Evolutionary conservation across 192 early-diverging fungal genomes (phyloP).

Genomic region (Coemansia sp.): DNA sequence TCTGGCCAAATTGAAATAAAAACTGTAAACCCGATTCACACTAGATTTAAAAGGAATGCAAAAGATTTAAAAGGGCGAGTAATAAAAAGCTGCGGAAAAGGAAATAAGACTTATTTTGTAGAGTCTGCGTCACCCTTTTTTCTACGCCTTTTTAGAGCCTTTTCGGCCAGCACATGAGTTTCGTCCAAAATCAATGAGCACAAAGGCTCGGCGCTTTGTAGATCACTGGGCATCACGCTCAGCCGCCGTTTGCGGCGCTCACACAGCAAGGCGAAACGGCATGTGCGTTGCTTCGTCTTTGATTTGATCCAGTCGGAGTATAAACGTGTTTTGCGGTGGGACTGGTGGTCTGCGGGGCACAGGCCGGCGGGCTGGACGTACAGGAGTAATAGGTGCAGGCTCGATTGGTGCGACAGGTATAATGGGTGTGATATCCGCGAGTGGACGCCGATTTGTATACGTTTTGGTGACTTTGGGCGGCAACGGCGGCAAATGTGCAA

Average conservation of each 20-base stretch:
- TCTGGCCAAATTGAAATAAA: neutral
- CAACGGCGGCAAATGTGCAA: constrained; percentile 29
- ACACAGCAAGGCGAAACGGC: constrained; percentile 6
- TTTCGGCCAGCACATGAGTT: neutral
- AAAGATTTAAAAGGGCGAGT: neutral
- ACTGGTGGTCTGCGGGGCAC: neutral
- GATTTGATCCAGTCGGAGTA: neutral
- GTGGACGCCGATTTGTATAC: constrained; percentile 9
- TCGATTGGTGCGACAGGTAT: neutral
- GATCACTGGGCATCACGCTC: neutral
- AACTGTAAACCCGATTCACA: neutral
- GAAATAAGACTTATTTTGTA: neutral
- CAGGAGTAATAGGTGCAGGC: neutral
- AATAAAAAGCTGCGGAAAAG: constrained; percentile 5
- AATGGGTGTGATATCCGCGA: neutral
- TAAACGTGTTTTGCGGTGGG: neutral
- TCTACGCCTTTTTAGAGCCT: neutral
- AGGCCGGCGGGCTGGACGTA: neutral
- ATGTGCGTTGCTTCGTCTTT: neutral
- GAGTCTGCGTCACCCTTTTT: neutral
- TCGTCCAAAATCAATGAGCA: neutral
- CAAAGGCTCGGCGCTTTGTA: neutral
- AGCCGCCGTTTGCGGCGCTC: constrained; percentile 2
- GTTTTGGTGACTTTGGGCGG: constrained; percentile 28
- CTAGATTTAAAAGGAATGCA: constrained; percentile 1